Base-by-base conservation (phyloP, 805 yeast genomes). In the Candida adriatica region DNA sequence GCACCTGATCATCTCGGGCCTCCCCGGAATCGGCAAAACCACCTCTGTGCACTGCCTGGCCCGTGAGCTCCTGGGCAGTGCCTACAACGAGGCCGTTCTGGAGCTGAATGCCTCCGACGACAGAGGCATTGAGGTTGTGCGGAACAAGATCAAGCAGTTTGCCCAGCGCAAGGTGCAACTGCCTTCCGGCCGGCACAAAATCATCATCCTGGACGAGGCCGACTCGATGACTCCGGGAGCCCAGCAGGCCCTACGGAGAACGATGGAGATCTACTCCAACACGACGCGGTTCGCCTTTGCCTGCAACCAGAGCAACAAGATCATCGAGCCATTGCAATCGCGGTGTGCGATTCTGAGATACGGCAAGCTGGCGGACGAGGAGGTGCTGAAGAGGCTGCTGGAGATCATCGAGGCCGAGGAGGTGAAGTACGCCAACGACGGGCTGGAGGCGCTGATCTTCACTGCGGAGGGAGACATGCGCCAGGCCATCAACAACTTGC, bases 391-490 rank as follows among this genome's bases (percentile, higher is more conserved):
- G 43, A 69, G 95, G 38, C 61, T 92, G 31, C 55, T 84, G 41
- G 81, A 84, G 47, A 71, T 92, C 15, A 70, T 78, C 27, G 67
- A 78, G 43, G 48, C 58, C 3, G 97, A 92, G 55, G 55, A 75
- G 26, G 82, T 90, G 10, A 65, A 85, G 49, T 83, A 74, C 56
- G 75, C 88, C 13, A 83, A 86, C 39, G 96, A 86, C 55, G 98
- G 98, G 0, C 59, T 92, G 21, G 86, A 86, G 44, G 97, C 98
- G 0, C 68, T 92, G 37, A 76, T 92, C 11, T 92, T 92, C 60
- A 80, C 96, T 0, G 94, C 96, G 1, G 98, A 92, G 53, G 98
- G 98, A 38, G 98, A 92, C 54, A 90, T 92, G 98, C 76, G 98
- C 56, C 98, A 92, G 58, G 98, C 97, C 0, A 73, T 92, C 29